These are phyloP conservation scores for Diplodia scrobiculata DNA, from an alignment of 2,329 filamentous ascomycete genomes.

Conservation along the genomic window DNA sequence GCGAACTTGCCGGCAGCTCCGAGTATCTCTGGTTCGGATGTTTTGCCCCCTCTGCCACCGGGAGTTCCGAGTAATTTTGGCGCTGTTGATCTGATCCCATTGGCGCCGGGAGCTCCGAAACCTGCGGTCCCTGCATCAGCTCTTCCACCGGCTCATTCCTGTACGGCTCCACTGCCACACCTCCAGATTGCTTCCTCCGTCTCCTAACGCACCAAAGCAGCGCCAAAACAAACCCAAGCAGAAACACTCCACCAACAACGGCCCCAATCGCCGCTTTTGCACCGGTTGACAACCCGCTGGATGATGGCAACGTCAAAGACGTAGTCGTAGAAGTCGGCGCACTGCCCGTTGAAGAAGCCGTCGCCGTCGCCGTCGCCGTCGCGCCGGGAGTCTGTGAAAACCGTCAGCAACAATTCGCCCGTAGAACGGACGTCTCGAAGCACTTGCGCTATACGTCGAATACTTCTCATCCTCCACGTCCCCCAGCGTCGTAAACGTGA, in stretches of 20 bases:
- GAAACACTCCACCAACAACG: neutral
- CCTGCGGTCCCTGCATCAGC: neutral
- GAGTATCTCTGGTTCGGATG: too few relatives aligned
- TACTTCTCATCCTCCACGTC: constrained; percentile 15
- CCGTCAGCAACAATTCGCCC: neutral
- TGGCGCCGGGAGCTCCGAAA: neutral
- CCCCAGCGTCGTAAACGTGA: constrained; percentile 20
- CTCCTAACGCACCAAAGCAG: neutral
- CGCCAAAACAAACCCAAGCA: neutral
- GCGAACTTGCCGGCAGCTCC: too few relatives aligned
- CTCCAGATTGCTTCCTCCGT: neutral
- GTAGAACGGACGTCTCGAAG: neutral
- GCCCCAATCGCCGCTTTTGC: constrained; percentile 22
- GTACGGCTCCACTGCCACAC: neutral
- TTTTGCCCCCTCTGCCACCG: neutral
- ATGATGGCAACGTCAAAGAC: neutral
- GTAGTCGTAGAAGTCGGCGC: too few relatives aligned
- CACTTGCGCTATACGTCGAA: constrained; percentile 24
- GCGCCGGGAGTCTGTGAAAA: neutral
- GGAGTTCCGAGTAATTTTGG: neutral
- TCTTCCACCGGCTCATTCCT: neutral
- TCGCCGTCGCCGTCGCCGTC: constrained; percentile 11
- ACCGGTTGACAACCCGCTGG: constrained; percentile 6
- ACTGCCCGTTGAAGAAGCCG: neutral
- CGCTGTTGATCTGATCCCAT: too few relatives aligned